Base-by-base conservation (phyloP, 345 rosid genomes). In the Aethionema arabicum region DNA sequence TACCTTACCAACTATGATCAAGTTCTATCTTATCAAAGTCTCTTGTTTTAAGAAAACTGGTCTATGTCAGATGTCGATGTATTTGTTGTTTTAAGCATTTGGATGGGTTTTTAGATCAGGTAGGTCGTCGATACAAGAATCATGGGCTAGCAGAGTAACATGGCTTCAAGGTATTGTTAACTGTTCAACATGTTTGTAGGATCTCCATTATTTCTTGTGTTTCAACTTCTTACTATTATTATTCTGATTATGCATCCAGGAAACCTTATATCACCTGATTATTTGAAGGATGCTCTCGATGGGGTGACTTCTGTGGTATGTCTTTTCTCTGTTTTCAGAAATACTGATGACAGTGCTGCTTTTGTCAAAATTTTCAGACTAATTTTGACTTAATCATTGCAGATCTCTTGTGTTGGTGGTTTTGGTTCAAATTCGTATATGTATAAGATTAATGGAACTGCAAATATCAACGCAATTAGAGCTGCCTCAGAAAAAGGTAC, bases 371-470 rank as follows among this genome's bases (percentile, higher is more conserved):
- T 37, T 38, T 50, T 31, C 0, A n/a, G 37, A 50, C 31, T 55
- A 21, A 45, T 43, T 57, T 0, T 32, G 55, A 49, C 52, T 61
- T 42, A 42, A 67, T 42, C 33, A 14, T 52, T 72, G 13, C 72
- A 95, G 99, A 79, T 95, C 11, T 95, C 99, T 39, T 95, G 96
- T 59, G 84, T 88, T 56, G 97, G 99, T 32, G 96, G 97, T 50
- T 95, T 95, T 76, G 99, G 99, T 65, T 87, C 97, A 38, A 82
- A 88, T 69, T 79, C 97, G 47, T 71, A 86, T 47, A 95, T 95
- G 99, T 88, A 95, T 68, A 90, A 95, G 79, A 84, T 86, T 65
- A 95, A 95, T 4, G 99, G 99, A 29, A 86, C 99, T 55, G 95
- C 97, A 52, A 90, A 95, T 77, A 83, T 90, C 65, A 86, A 87